Percentiles rank a stretch among this genome's conserved stretches.
Conservation (phyloP, 2,329 filamentous ascomycete genomes). For the Emergomyces africanus region DNA sequence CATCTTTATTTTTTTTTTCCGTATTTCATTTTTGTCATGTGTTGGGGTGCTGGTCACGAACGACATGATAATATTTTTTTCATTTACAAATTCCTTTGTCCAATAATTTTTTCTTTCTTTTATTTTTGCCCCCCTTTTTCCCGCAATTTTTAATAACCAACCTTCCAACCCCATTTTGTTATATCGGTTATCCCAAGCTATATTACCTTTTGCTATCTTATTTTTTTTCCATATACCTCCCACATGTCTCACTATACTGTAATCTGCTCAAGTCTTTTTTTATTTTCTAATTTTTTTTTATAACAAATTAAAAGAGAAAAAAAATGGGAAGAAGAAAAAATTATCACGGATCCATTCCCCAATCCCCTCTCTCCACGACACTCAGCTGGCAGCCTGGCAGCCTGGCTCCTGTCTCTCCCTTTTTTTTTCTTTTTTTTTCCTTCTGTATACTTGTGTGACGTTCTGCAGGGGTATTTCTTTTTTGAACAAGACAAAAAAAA, state of each 20-base stretch:
- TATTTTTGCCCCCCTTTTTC: too few species aligned
- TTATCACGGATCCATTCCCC: neutral
- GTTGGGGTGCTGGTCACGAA: conserved; percentile 2
- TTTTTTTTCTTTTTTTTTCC: too few species aligned
- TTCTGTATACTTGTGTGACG: neutral
- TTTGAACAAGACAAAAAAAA: too few species aligned
- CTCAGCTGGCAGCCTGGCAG: too few species aligned
- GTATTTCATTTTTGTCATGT: neutral
- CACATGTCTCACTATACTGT: neutral
- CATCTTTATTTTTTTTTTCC: too few species aligned
- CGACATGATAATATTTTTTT: conserved; percentile 1
- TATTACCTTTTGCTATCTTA: neutral
- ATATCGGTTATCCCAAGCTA: neutral
- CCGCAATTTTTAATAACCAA: neutral
- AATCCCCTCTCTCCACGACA: too few species aligned
- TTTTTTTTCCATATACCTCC: neutral
- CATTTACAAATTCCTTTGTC: conserved; percentile 4
- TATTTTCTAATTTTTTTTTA: too few species aligned
- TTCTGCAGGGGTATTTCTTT: neutral
- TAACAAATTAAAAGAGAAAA: neutral
- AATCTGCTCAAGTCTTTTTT: neutral
- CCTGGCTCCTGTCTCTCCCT: too few species aligned
- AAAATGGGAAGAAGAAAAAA: neutral
- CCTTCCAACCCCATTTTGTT: neutral
- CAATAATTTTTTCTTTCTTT: too few species aligned